Conservation (phyloP, 441 rosid genomes). For the Brassica hybrid region DNA sequence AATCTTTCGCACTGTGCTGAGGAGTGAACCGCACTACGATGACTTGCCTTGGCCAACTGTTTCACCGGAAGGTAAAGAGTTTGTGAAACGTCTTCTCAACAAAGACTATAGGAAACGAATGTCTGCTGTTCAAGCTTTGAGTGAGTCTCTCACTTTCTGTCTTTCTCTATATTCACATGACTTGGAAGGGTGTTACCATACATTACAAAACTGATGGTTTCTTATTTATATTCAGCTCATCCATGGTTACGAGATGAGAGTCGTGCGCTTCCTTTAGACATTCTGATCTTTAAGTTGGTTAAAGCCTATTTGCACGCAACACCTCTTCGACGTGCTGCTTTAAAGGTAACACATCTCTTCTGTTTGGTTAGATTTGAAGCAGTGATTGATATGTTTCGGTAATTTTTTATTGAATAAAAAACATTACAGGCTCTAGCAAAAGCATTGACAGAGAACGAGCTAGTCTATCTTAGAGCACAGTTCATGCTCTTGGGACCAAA, state of each 20-base stretch:
- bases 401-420: not conserved
- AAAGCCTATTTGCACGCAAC: conserved; percentile 77
- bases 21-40: conserved; percentile 85
- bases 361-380: not conserved
- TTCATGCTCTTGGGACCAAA: conserved; percentile 77
- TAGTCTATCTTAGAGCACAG: conserved; percentile 83
- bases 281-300: conserved; percentile 79
- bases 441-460: conserved; percentile 80
- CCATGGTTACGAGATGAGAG: conserved; percentile 82
- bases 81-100: conserved; percentile 88
- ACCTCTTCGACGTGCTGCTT: conserved; percentile 83
- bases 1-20: conserved; percentile 87
- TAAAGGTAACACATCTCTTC: conserved; percentile 58
- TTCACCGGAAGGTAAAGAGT: conserved; percentile 84
- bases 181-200: not conserved
- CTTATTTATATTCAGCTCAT: conserved; percentile 58
- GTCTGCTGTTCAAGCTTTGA: conserved; percentile 93
- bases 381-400: not conserved
- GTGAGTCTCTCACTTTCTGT: conserved; percentile 52
- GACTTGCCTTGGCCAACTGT: conserved; percentile 93
- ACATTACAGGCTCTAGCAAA: conserved; percentile 73
- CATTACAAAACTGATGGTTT: not conserved
- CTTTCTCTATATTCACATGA: not conserved
- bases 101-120: conserved; percentile 93
- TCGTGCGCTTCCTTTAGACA: conserved; percentile 67